Evolutionary conservation across 2,329 filamentous ascomycete genomes (phyloP).

Genomic region (Biscogniauxia marginata): DNA sequence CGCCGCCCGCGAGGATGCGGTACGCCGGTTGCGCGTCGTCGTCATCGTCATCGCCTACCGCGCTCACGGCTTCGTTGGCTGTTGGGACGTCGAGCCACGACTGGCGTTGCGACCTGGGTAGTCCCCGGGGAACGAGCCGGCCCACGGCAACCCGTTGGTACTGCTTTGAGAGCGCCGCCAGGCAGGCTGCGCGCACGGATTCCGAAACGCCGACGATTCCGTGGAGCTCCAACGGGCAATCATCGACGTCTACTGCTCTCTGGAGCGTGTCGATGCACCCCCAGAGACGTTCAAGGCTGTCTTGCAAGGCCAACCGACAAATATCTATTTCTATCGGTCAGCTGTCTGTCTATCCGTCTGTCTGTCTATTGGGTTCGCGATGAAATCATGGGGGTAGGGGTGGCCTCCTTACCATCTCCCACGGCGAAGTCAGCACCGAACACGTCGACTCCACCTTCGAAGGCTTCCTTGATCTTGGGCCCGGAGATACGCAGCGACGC

Average conservation of each 20-base stretch:
- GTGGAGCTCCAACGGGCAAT: conserved; percentile 32
- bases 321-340: conserved; percentile 16
- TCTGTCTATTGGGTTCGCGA: background rate
- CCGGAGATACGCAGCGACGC: conserved; percentile 35
- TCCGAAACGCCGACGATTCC: conserved; percentile 36
- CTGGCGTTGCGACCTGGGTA: conserved; percentile 10
- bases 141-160: conserved; percentile 36
- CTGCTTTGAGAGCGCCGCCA: conserved; percentile 36
- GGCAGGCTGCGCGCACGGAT: conserved; percentile 29
- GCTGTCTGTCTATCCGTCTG: background rate
- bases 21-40: conserved; percentile 26
- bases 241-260: conserved; percentile 14
- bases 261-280: conserved; percentile 30
- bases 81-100: conserved; percentile 12
- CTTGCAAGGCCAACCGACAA: conserved; percentile 31
- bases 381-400: background rate
- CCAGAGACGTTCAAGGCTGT: conserved; percentile 29
- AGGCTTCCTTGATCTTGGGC: conserved; percentile 32
- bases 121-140: conserved; percentile 29
- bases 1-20: too few relatives aligned
- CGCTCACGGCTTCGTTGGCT: conserved; percentile 10
- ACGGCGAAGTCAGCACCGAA: conserved; percentile 35
- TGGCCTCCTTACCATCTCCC: conserved; percentile 38
- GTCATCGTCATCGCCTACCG: conserved; percentile 21
- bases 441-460: conserved; percentile 33